Evolutionary conservation across 768 basidiomycete species (phyloP), one percentile per base, ranked within the genome.

Genomic region (Panellus pusillus): DNA sequence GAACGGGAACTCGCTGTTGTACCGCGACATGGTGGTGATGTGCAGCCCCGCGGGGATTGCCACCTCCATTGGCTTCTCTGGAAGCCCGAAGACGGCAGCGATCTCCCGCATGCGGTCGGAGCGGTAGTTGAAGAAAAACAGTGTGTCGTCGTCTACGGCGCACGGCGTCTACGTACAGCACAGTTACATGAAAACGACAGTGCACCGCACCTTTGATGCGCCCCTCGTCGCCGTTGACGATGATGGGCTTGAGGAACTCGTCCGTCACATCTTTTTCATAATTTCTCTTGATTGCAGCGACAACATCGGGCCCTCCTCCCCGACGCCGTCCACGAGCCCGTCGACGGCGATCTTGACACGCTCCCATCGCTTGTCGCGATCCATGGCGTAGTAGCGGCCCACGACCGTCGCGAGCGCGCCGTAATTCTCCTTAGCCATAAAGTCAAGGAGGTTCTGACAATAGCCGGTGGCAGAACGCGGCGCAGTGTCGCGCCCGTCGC

Each of bases 81-180:
- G 83, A 5, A 86, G 69, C 17, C 93, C 93, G 52, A 96, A 82
- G 8, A 97, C 82, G 24, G 80, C 72, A 15, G 74, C 79, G 57
- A 96, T 87, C 71, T 97, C 94, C 40, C 94, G 84, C 89, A 97
- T 92, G 49, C 94, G 86, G 69, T 97, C 94, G 1, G 94, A 95
- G 56, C 94, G 86, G 71, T 97, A 96, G 76, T 97, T 97, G 84
- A 96, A 97, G 75, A 90, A 84, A 81, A 95, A 96, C 3, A 97
- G 65, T 0, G 93, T 95, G 69, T 96, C 94, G 37, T 76, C 79
- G 52, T 93, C 92, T 91, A 59, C 12, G 31, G 20, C 39, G 9
- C 15, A 8, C 8, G 32, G 39, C 13, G 39, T 40, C n/a, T 1
- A 15, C n/a, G 39, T n/a, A 40, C n/a, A n/a, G 15, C 18, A 7